phyloP scores from a whole-genome alignment of 2,329 filamentous ascomycete species.

The Clonostachys chloroleuca region DNA sequence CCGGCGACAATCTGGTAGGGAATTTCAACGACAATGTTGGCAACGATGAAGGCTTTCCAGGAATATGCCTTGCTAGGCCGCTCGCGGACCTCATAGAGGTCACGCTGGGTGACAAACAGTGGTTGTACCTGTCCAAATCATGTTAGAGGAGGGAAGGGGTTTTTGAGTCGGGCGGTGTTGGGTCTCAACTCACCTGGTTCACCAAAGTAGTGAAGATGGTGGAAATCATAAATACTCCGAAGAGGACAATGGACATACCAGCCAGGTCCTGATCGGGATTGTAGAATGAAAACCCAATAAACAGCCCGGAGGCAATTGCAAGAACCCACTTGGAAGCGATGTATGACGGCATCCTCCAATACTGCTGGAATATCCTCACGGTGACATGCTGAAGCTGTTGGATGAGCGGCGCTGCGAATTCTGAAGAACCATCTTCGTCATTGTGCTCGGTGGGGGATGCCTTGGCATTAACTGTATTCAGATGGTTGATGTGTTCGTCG shows the following conservation, averaged over 20 bases:
- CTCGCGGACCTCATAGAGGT: slow-evolving; percentile 74
- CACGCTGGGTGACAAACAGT: slow-evolving; percentile 68
- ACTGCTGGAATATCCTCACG: slow-evolving; percentile 71
- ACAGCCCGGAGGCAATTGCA: slow-evolving; percentile 55
- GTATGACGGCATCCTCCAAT: slow-evolving; percentile 69
- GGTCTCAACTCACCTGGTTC: slow-evolving; percentile 40
- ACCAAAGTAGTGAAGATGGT: slow-evolving; percentile 70
- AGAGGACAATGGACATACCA: slow-evolving; percentile 72
- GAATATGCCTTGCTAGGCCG: slow-evolving; percentile 71
- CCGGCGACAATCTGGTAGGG: slow-evolving; percentile 65
- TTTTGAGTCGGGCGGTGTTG: not conserved
- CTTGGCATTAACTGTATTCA: not conserved
- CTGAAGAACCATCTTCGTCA: slow-evolving; percentile 33
- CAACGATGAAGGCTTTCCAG: slow-evolving; percentile 68
- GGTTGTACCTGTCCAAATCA: slow-evolving; percentile 58
- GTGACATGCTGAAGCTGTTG: slow-evolving; percentile 63
- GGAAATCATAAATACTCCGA: slow-evolving; percentile 70
- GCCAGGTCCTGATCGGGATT: slow-evolving; percentile 47
- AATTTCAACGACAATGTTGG: slow-evolving; percentile 69
- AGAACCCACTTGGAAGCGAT: slow-evolving; percentile 70
- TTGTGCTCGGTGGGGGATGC: slow-evolving; percentile 7
- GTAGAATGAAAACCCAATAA: slow-evolving; percentile 74
- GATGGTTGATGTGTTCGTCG: slow-evolving; percentile 36
- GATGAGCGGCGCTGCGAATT: slow-evolving; percentile 74
- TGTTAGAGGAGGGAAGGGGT: slow-evolving; percentile 26